Evolutionary conservation across 2,329 filamentous ascomycete species (phyloP).

Genomic region (Penicillium thymicola): DNA sequence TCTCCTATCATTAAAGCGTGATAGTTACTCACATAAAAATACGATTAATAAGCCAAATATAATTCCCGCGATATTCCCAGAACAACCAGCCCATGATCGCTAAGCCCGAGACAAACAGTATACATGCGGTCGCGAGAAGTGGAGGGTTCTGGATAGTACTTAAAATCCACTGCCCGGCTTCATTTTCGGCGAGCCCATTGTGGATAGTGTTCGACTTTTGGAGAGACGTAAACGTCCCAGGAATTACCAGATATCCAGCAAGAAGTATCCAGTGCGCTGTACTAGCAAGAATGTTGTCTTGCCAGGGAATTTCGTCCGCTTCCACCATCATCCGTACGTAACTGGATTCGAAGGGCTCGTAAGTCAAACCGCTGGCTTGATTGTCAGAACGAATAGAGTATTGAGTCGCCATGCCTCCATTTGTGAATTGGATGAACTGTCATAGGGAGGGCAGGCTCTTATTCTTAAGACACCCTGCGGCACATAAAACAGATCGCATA

Average conservation of each 20-base stretch:
- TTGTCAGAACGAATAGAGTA: not conserved
- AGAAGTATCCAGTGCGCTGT: conserved; percentile 50
- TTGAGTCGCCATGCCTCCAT: not conserved
- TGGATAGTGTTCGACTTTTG: conserved; percentile 26
- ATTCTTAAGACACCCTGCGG: not conserved
- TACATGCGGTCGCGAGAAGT: conserved; percentile 44
- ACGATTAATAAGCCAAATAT: conserved; percentile 55
- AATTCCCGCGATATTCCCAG: conserved; percentile 48
- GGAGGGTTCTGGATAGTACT: conserved; percentile 37
- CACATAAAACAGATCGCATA: not conserved
- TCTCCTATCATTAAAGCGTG: not conserved
- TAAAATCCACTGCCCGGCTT: conserved; percentile 30
- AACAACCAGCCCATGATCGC: conserved; percentile 46
- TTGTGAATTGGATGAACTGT: no score
- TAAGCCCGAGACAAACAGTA: conserved; percentile 43
- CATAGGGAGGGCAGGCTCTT: not conserved
- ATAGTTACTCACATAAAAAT: conserved; percentile 46
- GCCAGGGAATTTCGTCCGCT: conserved; percentile 45
- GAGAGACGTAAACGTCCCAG: not conserved
- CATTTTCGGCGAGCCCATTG: conserved; percentile 25
- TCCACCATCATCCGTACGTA: conserved; percentile 50
- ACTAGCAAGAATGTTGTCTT: conserved; percentile 50
- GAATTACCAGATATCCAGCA: conserved; percentile 45
- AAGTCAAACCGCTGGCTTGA: not conserved
- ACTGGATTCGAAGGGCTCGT: not conserved